Base-by-base conservation (phyloP, 176 grass and related monocot genomes). In the Zizania latifolia region DNA sequence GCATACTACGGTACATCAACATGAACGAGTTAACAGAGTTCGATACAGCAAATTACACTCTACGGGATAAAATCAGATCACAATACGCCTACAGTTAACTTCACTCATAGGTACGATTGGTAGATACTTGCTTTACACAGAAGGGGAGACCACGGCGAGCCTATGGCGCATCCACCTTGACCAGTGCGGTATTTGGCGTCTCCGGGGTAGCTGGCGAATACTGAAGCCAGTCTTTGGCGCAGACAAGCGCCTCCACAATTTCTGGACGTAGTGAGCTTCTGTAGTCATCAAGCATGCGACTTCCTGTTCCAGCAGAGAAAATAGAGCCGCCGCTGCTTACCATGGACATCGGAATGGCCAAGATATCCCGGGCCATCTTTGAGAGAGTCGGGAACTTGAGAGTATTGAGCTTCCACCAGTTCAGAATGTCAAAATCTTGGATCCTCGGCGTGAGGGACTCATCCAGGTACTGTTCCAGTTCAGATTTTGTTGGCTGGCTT, bases 361-460 rank as follows among this genome's bases (percentile, higher is more conserved):
- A 38, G 36, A 91, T 78, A 62, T 91, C 89, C 21, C 84, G 69
- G 2, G 81, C 84, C 84, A 91, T 91, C 81, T 81, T 91, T 10
- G 89, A 91, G 11, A 91, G 80, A n/a, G 89, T 84, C 33, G 89
- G 89, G 16, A 84, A 91, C 80, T 83, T 83, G 22, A 87, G 70
- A 24, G 30, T 91, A 61, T 91, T 91, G 12, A 91, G 84, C 80
- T 91, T 91, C 89, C 89, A 91, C 89, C 89, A 87, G 48, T 84
- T 87, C 5, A 91, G 68, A 56, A 91, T 87, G 59, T 91, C 89
- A 55, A 87, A 91, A 24, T 87, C 89, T 41, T 82, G 84, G 75
- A 84, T 85, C 2, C 89, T 75, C 1, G 89, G 89, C 19, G 86
- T 85, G 21, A 91, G 80, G 43, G 75, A 74, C 26, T 91, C 89